Conservation (phyloP, 805 yeast genomes). For the Naumovozyma castellii region DNA sequence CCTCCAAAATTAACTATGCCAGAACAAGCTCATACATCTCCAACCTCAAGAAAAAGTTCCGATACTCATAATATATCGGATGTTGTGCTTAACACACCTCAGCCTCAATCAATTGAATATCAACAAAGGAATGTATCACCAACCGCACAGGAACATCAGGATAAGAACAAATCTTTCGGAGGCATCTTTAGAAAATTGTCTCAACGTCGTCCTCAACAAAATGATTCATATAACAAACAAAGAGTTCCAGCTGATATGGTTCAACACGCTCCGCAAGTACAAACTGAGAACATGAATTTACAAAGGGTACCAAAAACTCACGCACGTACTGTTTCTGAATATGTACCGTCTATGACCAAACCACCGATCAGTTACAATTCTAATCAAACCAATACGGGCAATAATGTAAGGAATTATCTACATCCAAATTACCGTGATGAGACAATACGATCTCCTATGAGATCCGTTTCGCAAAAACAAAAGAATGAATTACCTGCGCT, state of each 20-base stretch:
- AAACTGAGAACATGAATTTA: background rate
- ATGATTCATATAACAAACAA: background rate
- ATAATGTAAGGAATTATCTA: background rate
- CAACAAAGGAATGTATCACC: constrained; percentile 28
- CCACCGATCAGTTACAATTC: constrained; percentile 21
- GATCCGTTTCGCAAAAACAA: constrained; percentile 23
- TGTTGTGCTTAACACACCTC: constrained; percentile 12
- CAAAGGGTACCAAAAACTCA: constrained; percentile 19
- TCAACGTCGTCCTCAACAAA: constrained; percentile 19
- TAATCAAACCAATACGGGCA: constrained; percentile 1
- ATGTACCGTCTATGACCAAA: constrained; percentile 21
- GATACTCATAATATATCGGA: constrained; percentile 20
- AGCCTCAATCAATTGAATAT: constrained; percentile 12
- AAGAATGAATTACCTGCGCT: constrained; percentile 26
- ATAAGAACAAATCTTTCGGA: constrained; percentile 23
- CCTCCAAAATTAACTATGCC: constrained; percentile 38
- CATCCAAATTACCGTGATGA: constrained; percentile 1
- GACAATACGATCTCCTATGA: constrained; percentile 14
- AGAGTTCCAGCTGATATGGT: background rate
- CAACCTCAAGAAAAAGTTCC: constrained; percentile 28
- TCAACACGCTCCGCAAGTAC: background rate
- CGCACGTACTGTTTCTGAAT: constrained; percentile 34
- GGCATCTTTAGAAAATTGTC: constrained; percentile 30
- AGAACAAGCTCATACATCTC: constrained; percentile 43
- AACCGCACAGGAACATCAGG: constrained; percentile 11